Conservation (phyloP, 2,329 filamentous ascomycete genomes). For the Beauveria varroae region DNA sequence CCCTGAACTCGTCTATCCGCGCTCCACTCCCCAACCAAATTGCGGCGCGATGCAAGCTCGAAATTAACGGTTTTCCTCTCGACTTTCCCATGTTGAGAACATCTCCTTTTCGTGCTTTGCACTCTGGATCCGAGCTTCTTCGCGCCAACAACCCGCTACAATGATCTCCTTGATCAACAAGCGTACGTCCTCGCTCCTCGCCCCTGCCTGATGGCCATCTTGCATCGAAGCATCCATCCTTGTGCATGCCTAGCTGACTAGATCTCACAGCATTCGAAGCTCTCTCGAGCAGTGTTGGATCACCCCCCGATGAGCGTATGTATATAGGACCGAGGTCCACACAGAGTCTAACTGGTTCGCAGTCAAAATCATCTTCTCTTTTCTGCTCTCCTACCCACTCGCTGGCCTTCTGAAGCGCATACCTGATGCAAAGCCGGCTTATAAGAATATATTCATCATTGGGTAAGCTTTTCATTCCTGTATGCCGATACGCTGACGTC, state of each 20-base stretch:
- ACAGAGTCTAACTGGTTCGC: constrained; percentile 6
- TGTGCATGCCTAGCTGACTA: neutral
- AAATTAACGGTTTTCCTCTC: neutral
- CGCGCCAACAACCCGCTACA: neutral
- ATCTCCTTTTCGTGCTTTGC: too few species aligned
- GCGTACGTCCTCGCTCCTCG: neutral
- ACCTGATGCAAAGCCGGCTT: constrained; percentile 72
- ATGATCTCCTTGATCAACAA: constrained; percentile 8
- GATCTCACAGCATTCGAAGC: constrained; percentile 34
- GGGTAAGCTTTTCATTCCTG: constrained; percentile 36
- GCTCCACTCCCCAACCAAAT: constrained; percentile 7
- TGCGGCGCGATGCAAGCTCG: neutral
- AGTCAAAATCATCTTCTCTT: constrained; percentile 92
- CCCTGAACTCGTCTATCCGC: neutral
- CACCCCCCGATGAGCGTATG: constrained; percentile 40
- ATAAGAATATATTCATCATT: constrained; percentile 86
- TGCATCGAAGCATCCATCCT: neutral
- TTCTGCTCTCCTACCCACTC: constrained; percentile 86
- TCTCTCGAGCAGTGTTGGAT: constrained; percentile 32
- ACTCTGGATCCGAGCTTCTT: neutral
- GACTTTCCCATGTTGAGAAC: neutral
- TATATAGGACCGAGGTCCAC: neutral
- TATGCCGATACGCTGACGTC: neutral
- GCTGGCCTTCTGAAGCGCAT: constrained; percentile 83
- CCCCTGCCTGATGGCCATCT: neutral